Base-by-base conservation (phyloP, 2,329 filamentous ascomycete species). In the Bipolaris oryzae region DNA sequence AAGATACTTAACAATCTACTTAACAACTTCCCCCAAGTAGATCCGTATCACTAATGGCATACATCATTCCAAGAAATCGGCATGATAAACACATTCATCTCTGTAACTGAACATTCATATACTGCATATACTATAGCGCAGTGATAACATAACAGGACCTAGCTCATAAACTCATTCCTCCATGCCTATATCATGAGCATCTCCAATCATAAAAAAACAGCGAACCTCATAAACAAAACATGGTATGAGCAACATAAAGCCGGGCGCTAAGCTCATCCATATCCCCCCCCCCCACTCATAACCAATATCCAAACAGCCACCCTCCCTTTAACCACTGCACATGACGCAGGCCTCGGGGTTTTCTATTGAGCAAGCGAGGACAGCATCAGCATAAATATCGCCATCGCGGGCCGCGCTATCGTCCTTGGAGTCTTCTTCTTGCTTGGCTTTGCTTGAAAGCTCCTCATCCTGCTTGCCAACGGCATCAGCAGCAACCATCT, bases 301-400 rank as follows among this genome's bases (percentile, higher is more conserved):
- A 13, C 20, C 21, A n/a, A 13, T 35, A 35, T 35, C 13, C 34
- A 35, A 7, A 35, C 21, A 21, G 3, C 20, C 7, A 46, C 1
- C 16, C 25, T 77, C 2, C 15, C 25, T 77, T 85, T 85, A 98
- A 82, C 93, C 94, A 79, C 91, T 96, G 87, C 95, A 99, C 95
- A 99, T 98, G 64, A 96, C 76, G 76, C 95, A 99, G 45, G 89
- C 84, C 76, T 99, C 95, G 68, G 89, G 92, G 82, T 98, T 97
- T 75, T 98, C 93, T 77, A 99, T 98, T 80, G 93, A 97, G 83
- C 95, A 99, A 70, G 88, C 87, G 75, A 99, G 82, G 15, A 91
- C 93, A 56, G 93, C 91, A 68, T 98, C 91, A 0, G 94, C 94
- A 78, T 96, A 99, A 68, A 99, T 99, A 75, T 99, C 94, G 48